Evolutionary conservation across 2,329 filamentous ascomycete genomes (phyloP).

Genomic region (Talaromyces sp.): DNA sequence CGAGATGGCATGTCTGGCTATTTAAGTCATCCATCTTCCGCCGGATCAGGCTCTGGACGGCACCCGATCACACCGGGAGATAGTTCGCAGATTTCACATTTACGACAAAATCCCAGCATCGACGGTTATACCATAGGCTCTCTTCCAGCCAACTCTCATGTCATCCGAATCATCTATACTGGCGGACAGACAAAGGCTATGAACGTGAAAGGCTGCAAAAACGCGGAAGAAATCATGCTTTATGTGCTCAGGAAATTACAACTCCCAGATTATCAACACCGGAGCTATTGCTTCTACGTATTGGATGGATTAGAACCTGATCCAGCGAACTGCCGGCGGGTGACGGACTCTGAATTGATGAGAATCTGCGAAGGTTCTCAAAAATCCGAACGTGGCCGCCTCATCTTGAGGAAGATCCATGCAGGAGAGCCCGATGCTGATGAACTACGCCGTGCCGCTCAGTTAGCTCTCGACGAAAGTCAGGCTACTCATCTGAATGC

Average conservation of each 20-base stretch:
- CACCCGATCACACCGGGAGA: slow-evolving; percentile 63
- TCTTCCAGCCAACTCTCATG: slow-evolving; percentile 77
- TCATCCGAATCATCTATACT: slow-evolving; percentile 90
- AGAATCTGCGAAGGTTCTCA: slow-evolving; percentile 84
- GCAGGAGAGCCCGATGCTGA: slow-evolving; percentile 83
- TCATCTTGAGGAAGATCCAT: slow-evolving; percentile 91
- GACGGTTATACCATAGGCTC: slow-evolving; percentile 84
- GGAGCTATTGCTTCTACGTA: slow-evolving; percentile 96
- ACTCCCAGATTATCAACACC: slow-evolving; percentile 82
- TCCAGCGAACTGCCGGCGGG: slow-evolving; percentile 72
- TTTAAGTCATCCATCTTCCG: slow-evolving; percentile 54
- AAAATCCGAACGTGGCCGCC: slow-evolving; percentile 79
- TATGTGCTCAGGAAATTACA: slow-evolving; percentile 84
- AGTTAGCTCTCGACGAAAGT: slow-evolving; percentile 83
- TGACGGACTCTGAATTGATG: slow-evolving; percentile 85
- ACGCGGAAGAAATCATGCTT: slow-evolving; percentile 87
- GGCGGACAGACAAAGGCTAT: slow-evolving; percentile 89
- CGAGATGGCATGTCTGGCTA: slow-evolving; percentile 53
- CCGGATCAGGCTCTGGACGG: slow-evolving; percentile 52
- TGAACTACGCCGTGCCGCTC: slow-evolving; percentile 81
- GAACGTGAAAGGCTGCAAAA: slow-evolving; percentile 86
- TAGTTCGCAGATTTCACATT: slow-evolving; percentile 61
- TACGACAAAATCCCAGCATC: slow-evolving; percentile 76
- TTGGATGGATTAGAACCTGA: slow-evolving; percentile 81
- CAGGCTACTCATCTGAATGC: slow-evolving; percentile 67